Evolutionary conservation across 2,329 filamentous ascomycete genomes (phyloP), one percentile per base, ranked within the genome.

Genomic region (Ascochyta clinopodiicola): DNA sequence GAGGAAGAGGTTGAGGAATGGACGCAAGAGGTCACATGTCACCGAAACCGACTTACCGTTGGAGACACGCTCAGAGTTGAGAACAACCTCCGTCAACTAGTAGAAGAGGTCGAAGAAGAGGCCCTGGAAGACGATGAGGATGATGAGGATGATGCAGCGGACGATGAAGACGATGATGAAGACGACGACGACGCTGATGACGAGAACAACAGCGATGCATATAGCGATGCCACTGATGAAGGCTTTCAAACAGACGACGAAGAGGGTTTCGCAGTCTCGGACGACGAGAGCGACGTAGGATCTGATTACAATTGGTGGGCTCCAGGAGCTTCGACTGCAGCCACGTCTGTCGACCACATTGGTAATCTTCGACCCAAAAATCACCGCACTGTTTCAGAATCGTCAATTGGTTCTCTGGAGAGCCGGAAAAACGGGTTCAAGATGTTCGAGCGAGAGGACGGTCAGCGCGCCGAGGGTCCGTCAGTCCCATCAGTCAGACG

Each of bases 1-100:
- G 86, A 91, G 56, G 91, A 89, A 36, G 86, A 91, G 55, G 90
- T 95, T 59, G 93, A 97, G 54, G 93, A 96, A 67, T 99, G 95
- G 95, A 91, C 96, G 27, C 86, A 89, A 51, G 88, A 91, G 67
- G 81, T 85, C 31, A 81, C 84, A 7, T 84, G 85, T 29, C 81
- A 86, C 61, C 82, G 83, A 51, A 83, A 83, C 44, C 92, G 91
- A 68, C 82, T 99, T 35, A 98, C 93, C 4, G 88, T 99, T 62
- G 87, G 89, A 63, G 95, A 98, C 72, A 96, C 93, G 4, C 82
- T 99, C 62, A 84, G 86, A 73, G 96, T 96, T 76, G 95, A 99
- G 77, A 92, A 92, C 59, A 87, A 86, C 27, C 95, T 99, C 60
- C 88, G 94, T 44, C 88, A 90, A 59, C 79, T 98, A 24, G 94